Conservation (phyloP, 1,284 basidiomycete species). For the Cryptococcus sp. region DNA sequence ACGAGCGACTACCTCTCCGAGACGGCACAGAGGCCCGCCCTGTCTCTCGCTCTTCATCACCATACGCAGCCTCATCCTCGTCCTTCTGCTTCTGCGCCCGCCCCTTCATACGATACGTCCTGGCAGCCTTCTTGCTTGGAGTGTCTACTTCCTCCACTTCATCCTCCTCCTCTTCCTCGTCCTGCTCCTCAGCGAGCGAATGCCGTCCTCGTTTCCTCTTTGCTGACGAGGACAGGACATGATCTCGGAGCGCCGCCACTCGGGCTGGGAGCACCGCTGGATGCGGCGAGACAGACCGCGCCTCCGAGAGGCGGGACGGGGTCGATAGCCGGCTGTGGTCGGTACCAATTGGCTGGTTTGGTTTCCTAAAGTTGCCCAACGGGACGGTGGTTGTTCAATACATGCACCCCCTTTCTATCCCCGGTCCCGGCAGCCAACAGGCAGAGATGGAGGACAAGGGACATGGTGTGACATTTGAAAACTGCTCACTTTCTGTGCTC, state of each 20-base stretch:
- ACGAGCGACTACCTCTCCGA: background rate
- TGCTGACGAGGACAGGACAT: background rate
- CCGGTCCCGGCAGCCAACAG: background rate
- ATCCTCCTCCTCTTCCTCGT: background rate
- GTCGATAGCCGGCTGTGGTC: slow-evolving; percentile 14
- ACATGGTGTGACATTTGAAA: background rate
- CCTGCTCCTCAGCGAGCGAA: background rate
- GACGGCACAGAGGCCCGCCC: background rate
- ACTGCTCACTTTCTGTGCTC: slow-evolving; percentile 32
- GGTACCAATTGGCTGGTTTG: too few relatives aligned
- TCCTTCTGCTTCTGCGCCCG: background rate
- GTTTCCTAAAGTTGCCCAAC: too few relatives aligned
- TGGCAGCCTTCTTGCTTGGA: background rate
- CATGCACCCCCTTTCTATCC: background rate
- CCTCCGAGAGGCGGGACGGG: slow-evolving; percentile 13
- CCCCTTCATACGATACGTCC: slow-evolving; percentile 1
- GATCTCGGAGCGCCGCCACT: slow-evolving; percentile 32
- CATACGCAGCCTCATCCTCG: background rate
- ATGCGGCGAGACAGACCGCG: slow-evolving; percentile 24
- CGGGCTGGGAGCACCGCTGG: slow-evolving; percentile 23
- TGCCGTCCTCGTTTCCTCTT: slow-evolving; percentile 5
- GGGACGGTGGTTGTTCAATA: too few relatives aligned
- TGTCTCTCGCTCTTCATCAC: background rate
- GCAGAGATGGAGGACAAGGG: background rate
- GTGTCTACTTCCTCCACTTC: background rate